Evolutionary conservation across 805 yeast species (phyloP).

Genomic region (Zygosaccharomyces pseudorouxii): DNA sequence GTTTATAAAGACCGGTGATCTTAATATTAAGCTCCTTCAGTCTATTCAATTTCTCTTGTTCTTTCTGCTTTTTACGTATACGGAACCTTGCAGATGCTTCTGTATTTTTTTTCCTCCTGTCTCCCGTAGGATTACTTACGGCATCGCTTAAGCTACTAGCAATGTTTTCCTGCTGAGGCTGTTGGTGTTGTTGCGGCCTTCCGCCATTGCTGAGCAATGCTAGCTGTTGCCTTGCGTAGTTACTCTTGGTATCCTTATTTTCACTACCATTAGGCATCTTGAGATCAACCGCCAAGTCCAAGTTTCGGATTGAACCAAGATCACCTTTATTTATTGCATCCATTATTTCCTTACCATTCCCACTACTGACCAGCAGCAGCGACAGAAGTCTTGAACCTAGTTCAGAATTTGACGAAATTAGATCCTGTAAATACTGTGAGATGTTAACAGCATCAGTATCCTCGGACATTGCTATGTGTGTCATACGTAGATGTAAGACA

Average conservation of each 20-base stretch:
- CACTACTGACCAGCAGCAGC: constrained; percentile 29
- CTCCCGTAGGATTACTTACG: neutral
- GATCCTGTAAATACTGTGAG: constrained; percentile 18
- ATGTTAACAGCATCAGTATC: constrained; percentile 6
- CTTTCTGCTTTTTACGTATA: constrained; percentile 38
- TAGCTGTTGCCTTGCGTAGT: neutral
- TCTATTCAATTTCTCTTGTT: constrained; percentile 21
- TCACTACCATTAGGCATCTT: constrained; percentile 2
- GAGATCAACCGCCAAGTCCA: constrained; percentile 10
- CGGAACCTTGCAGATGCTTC: constrained; percentile 95
- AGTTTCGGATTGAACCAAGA: constrained; percentile 7
- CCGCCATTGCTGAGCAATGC: neutral
- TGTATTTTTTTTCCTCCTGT: constrained; percentile 81
- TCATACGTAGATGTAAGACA: no score
- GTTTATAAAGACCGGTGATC: constrained; percentile 21
- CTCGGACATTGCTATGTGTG: neutral
- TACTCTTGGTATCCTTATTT: neutral
- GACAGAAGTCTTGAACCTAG: constrained; percentile 31
- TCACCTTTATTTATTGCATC: constrained; percentile 26
- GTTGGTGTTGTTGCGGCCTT: neutral
- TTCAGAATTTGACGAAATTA: constrained; percentile 28
- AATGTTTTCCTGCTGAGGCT: neutral
- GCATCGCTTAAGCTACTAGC: neutral
- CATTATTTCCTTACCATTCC: constrained; percentile 30
- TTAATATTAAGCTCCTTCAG: constrained; percentile 19